Evolutionary conservation across 169 alveolate genomes (phyloP).

Genomic region (Hammondia hammondi): DNA sequence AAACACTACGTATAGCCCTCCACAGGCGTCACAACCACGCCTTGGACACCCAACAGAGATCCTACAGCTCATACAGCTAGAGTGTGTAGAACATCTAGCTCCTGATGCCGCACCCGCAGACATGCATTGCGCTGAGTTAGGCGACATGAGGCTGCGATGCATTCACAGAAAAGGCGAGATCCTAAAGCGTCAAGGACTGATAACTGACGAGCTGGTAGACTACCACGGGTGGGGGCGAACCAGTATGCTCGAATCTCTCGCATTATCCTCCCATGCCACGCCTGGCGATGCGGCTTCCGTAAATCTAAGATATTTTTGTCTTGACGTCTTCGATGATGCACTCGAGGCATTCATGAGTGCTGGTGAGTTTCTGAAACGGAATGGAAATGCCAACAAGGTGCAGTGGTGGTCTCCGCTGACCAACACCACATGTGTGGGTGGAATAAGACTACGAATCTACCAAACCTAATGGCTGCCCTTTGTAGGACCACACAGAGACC

Average conservation of each 20-base stretch:
- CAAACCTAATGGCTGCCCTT: too few species aligned
- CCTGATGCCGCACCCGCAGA: constrained; percentile 2
- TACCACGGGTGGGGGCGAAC: background rate
- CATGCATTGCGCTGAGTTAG: background rate
- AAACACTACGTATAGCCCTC: background rate
- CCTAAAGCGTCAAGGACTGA: background rate
- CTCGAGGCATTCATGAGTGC: background rate
- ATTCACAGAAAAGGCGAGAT: background rate
- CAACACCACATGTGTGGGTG: too few species aligned
- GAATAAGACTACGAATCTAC: too few species aligned
- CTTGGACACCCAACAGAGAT: background rate
- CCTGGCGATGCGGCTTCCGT: background rate
- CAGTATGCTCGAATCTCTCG: background rate
- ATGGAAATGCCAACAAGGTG: too few species aligned
- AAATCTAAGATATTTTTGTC: background rate
- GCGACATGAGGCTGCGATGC: background rate
- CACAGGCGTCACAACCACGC: background rate
- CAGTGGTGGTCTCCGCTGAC: too few species aligned
- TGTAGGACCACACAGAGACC: too few species aligned
- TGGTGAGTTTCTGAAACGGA: background rate
- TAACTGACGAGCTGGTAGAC: background rate
- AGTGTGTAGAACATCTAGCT: constrained; percentile 17
- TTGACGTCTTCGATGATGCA: background rate
- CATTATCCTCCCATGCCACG: background rate
- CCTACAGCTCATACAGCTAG: background rate